Conservation (phyloP, 176 grass and related monocot species). For the Aechmea fasciata region DNA sequence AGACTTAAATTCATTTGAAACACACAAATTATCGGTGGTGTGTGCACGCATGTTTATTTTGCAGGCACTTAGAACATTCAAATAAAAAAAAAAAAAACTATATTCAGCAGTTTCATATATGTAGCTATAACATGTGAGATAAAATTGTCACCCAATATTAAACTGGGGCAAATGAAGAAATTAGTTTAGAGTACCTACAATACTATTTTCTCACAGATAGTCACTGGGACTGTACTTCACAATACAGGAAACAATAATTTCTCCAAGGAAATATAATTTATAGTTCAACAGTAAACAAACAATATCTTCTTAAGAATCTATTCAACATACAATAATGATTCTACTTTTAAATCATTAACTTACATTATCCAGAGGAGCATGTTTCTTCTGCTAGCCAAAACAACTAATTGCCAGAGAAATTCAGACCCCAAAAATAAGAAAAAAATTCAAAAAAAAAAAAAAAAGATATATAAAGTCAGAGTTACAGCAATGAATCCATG, state of each 20-base stretch:
- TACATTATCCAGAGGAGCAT: background rate
- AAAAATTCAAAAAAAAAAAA: background rate
- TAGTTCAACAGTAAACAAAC: background rate
- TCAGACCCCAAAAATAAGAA: background rate
- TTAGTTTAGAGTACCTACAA: too few relatives aligned
- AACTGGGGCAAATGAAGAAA: too few relatives aligned
- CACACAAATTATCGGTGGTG: too few relatives aligned
- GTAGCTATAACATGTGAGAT: too few relatives aligned
- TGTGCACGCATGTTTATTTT: too few relatives aligned
- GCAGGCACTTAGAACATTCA: too few relatives aligned
- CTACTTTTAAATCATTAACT: conserved; percentile 3
- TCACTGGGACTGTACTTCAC: too few relatives aligned
- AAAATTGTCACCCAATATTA: too few relatives aligned
- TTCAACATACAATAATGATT: background rate
- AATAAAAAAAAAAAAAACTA: too few relatives aligned
- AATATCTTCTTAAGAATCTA: background rate
- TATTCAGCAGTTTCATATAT: too few relatives aligned
- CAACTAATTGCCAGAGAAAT: background rate
- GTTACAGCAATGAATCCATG: background rate
- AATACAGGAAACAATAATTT: background rate
- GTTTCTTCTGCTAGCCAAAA: background rate
- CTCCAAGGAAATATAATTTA: background rate
- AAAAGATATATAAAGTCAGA: background rate
- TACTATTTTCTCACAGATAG: too few relatives aligned
- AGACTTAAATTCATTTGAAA: too few relatives aligned